A percentile compares a stretch with the other conserved stretches of the same genome.
phyloP scores from a whole-genome alignment of 2,329 filamentous ascomycete species.

The Phaeosphaeriaceae sp. region DNA sequence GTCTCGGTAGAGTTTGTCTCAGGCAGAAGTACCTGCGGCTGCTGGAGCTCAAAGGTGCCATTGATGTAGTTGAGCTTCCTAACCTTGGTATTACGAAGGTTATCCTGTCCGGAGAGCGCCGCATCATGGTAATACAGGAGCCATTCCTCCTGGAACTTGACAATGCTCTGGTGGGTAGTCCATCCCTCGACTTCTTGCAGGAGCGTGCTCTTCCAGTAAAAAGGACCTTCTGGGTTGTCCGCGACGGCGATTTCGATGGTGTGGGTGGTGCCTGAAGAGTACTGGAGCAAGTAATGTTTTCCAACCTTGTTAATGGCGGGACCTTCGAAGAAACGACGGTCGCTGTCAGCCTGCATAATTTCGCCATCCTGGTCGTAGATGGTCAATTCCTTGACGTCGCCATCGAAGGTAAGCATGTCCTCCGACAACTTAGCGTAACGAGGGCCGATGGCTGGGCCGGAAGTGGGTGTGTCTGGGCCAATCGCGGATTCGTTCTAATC shows the following conservation, averaged over 20 bases:
- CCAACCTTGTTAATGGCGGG: slow-evolving; percentile 77
- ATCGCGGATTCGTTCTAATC: slow-evolving; percentile 17
- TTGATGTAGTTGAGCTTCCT: slow-evolving; percentile 10
- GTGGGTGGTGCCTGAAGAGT: slow-evolving; percentile 79
- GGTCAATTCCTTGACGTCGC: slow-evolving; percentile 63
- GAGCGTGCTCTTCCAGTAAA: slow-evolving; percentile 73
- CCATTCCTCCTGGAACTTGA: slow-evolving; percentile 73
- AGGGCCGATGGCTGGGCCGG: slow-evolving; percentile 66
- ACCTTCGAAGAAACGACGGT: slow-evolving; percentile 78
- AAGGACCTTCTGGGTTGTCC: slow-evolving; percentile 71
- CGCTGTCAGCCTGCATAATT: slow-evolving; percentile 71
- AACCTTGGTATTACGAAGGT: slow-evolving; percentile 11
- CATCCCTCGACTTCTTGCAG: slow-evolving; percentile 78
- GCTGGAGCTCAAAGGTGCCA: slow-evolving; percentile 9
- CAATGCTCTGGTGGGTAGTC: slow-evolving; percentile 81
- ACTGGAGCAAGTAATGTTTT: slow-evolving; percentile 75
- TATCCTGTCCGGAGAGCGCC: slow-evolving; percentile 59
- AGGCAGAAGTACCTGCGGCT: slow-evolving; percentile 7
- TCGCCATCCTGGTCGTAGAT: slow-evolving; percentile 69
- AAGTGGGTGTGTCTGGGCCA: slow-evolving; percentile 9
- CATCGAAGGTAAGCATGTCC: slow-evolving; percentile 70
- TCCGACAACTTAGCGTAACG: slow-evolving; percentile 68
- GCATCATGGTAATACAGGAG: slow-evolving; percentile 80
- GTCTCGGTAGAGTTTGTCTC: not conserved
- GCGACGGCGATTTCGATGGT: slow-evolving; percentile 73